These are phyloP conservation scores for Cenchrus purpureus DNA, from an alignment of 176 grass and related monocot species.

Conservation along the genomic window DNA sequence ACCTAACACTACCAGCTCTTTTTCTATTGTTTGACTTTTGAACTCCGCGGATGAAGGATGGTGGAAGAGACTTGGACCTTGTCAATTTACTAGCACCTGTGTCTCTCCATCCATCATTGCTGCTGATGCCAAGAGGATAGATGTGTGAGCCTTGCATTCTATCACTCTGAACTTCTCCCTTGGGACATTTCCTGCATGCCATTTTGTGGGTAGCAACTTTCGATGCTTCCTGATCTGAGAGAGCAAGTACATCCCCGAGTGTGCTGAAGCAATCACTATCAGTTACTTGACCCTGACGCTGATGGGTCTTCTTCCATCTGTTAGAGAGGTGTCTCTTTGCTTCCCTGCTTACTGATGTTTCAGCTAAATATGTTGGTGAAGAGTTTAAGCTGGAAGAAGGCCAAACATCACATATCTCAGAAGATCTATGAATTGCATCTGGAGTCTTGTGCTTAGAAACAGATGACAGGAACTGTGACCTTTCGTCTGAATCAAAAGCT, in stretches of 20 bases:
- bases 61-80: conserved; percentile 78
- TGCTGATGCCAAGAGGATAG: conserved; percentile 55
- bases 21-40: conserved; percentile 66
- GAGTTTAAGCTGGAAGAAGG: conserved; percentile 53
- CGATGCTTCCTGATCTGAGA: conserved; percentile 62
- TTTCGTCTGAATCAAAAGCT: conserved; percentile 39
- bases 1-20: conserved; percentile 48
- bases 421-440: conserved; percentile 46
- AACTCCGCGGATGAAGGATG: conserved; percentile 52
- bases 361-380: conserved; percentile 58
- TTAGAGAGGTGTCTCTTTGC: conserved; percentile 88
- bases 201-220: conserved; percentile 20
- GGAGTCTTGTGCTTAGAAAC: conserved; percentile 48
- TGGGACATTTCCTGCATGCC: conserved; percentile 38
- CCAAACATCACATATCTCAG: conserved; percentile 60
- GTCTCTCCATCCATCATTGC: conserved; percentile 71
- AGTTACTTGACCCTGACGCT: conserved; percentile 44
- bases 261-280: conserved; percentile 47
- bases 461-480: conserved; percentile 35
- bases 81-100: conserved; percentile 51
- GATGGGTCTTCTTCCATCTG: conserved; percentile 72
- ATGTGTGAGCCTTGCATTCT: conserved; percentile 31
- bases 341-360: conserved; percentile 83
- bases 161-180: conserved; percentile 42
- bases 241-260: conserved; percentile 79